Percentiles rank a stretch among this genome's conserved stretches.
These are phyloP conservation scores for Dovyalis caffra DNA, from an alignment of 345 rosid species.

Conservation along the genomic window DNA sequence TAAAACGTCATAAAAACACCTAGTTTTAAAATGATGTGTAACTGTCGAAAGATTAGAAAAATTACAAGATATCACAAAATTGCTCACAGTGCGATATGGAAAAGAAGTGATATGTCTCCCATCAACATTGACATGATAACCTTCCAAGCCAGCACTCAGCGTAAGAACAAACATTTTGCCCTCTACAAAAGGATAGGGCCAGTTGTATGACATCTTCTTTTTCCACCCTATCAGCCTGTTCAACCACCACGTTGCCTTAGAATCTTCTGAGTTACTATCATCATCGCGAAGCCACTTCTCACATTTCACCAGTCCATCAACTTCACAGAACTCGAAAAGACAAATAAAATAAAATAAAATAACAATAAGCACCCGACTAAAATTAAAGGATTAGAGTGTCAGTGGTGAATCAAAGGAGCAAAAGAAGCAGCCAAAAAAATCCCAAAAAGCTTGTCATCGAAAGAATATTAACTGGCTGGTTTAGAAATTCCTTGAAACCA, in stretches of 20 bases:
- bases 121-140: conserved; percentile 80
- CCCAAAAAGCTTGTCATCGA: neutral
- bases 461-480: too few relatives aligned
- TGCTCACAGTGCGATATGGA: conserved; percentile 84
- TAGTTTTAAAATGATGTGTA: neutral
- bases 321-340: conserved; percentile 37
- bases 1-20: conserved; percentile 11
- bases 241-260: conserved; percentile 84
- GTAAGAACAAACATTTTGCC: conserved; percentile 81
- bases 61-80: conserved; percentile 1
- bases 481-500: neutral
- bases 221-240: conserved; percentile 68
- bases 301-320: conserved; percentile 85
- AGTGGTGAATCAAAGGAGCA: neutral
- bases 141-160: conserved; percentile 86
- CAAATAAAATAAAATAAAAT: too few relatives aligned
- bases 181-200: conserved; percentile 87
- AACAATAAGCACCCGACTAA: neutral
- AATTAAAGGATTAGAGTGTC: neutral
- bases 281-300: conserved; percentile 94
- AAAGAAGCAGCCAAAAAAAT: neutral
- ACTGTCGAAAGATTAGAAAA: conserved; percentile 6
- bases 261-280: conserved; percentile 54
- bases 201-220: conserved; percentile 61
- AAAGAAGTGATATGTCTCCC: conserved; percentile 89